Evolutionary conservation across 2,329 filamentous ascomycete genomes (phyloP), one percentile per base, ranked within the genome.

Genomic region (Drechslerella stenobrocha): DNA sequence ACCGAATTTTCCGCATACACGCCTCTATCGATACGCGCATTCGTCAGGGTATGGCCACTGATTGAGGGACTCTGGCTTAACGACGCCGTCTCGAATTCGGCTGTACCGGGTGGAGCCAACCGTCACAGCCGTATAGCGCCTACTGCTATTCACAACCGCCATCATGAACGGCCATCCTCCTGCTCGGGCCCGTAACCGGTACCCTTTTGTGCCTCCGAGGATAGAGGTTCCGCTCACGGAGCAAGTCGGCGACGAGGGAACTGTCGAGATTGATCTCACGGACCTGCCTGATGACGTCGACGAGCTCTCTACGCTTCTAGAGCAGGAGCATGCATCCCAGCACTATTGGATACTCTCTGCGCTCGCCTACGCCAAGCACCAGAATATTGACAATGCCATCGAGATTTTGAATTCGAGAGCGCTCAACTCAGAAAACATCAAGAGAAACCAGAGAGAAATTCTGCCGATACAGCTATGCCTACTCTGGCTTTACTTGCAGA

Each of bases 281-380:
- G 89, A 92, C 71, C 85, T 96, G 35, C 84, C 91, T 67, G 93
- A 97, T 76, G 93, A 97, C 75, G 89, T 90, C 18, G 96, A 89
- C 46, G 93, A 98, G 79, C 83, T 98, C 3, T 98, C 93, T 77
- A 93, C 89, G 26, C 82, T 98, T 51, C 85, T 98, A 70, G 92
- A 98, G 78, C 95, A 93, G 74, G 95, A 98, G 77, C 86, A 87
- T 74, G 91, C 90, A 13, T 87, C 89, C 34, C 90, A 92, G 74
- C 89, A 87, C 52, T 95, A 95, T 73, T 98, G 95, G 95, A 92
- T 98, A 81, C 92, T 90, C n/a, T 93, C 97, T 71, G 89, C 95
- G 40, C 82, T 97, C 64, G 92, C 92, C 47, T 98, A 98, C 75
- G 92, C 93, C 37, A 98, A 97, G 79, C 90, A 96, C 78, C 86